phyloP scores from a whole-genome alignment of 352 stramenopile species.

The Globisporangium takayamanum region DNA sequence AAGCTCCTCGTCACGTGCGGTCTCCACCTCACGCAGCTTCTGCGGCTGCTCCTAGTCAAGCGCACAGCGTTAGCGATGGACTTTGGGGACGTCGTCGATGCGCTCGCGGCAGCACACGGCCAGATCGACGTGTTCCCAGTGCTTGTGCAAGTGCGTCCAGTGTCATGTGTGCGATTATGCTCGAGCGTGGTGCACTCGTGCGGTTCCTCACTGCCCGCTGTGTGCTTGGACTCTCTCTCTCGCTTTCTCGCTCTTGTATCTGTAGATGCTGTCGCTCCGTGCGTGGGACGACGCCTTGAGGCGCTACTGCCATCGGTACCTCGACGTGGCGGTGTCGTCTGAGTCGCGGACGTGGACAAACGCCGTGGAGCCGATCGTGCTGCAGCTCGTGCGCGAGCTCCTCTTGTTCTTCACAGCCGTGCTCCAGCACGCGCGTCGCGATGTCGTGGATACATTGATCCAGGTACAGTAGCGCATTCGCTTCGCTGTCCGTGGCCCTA shows the following conservation, averaged over 20 bases:
- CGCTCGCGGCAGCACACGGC: constrained; percentile 20
- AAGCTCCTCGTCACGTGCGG: constrained; percentile 22
- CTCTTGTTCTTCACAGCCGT: constrained; percentile 31
- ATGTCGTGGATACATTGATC: constrained; percentile 23
- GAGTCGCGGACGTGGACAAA: constrained; percentile 19
- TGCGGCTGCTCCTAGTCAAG: constrained; percentile 27
- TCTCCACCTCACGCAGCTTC: constrained; percentile 21
- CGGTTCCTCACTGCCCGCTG: too few species aligned
- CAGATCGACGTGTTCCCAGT: constrained; percentile 27
- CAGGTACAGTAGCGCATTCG: constrained; percentile 15
- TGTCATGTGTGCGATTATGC: background rate
- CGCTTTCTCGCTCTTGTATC: background rate
- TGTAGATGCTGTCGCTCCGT: constrained; percentile 33
- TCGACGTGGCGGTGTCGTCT: constrained; percentile 17
- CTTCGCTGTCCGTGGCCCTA: background rate
- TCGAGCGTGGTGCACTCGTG: too few species aligned
- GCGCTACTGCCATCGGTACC: constrained; percentile 19
- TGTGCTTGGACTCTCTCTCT: background rate
- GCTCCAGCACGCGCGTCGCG: constrained; percentile 14
- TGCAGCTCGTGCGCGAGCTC: constrained; percentile 32
- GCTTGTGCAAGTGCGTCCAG: constrained; percentile 30
- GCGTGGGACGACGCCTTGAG: constrained; percentile 28
- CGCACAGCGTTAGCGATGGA: constrained; percentile 11
- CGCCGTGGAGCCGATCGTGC: constrained; percentile 28
- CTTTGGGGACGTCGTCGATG: constrained; percentile 28